These are phyloP conservation scores for Candida coleopterorum DNA, from an alignment of 805 yeast species.

Conservation along the genomic window DNA sequence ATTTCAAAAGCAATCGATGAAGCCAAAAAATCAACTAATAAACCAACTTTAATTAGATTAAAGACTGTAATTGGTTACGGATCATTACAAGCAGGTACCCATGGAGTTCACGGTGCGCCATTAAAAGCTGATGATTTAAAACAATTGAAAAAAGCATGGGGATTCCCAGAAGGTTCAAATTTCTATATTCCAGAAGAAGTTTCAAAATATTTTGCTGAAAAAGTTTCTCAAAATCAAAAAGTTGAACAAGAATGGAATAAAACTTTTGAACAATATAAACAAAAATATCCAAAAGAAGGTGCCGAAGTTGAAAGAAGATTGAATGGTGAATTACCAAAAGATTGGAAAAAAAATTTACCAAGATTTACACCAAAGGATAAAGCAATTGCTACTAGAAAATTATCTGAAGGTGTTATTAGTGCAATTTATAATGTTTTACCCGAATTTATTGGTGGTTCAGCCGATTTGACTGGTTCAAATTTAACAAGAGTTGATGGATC, in stretches of 20 bases:
- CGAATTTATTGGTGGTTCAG: constrained; percentile 95
- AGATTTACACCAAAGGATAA: constrained; percentile 70
- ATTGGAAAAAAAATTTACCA: constrained; percentile 79
- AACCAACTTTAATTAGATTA: constrained; percentile 88
- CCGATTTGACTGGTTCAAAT: constrained; percentile 96
- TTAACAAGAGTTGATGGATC: constrained; percentile 83
- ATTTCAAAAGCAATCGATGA: constrained; percentile 70
- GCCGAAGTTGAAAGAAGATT: constrained; percentile 79
- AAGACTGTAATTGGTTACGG: constrained; percentile 94
- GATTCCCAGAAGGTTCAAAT: constrained; percentile 80
- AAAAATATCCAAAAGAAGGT: constrained; percentile 72
- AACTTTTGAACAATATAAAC: constrained; percentile 54
- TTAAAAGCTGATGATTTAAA: constrained; percentile 87
- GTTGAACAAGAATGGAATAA: constrained; percentile 74
- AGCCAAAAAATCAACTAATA: constrained; percentile 72
- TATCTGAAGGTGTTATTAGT: constrained; percentile 75
- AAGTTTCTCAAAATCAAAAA: constrained; percentile 57
- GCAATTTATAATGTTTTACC: constrained; percentile 64
- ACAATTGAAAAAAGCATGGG: constrained; percentile 78
- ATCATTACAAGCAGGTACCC: constrained; percentile 78
- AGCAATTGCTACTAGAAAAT: constrained; percentile 91
- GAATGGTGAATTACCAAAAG: constrained; percentile 69
- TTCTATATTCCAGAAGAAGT: constrained; percentile 85
- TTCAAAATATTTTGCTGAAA: constrained; percentile 57
- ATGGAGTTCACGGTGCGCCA: constrained; percentile 94